Evolutionary conservation across 2,329 filamentous ascomycete species (phyloP).

Genomic region (Aspergillus chevalieri): DNA sequence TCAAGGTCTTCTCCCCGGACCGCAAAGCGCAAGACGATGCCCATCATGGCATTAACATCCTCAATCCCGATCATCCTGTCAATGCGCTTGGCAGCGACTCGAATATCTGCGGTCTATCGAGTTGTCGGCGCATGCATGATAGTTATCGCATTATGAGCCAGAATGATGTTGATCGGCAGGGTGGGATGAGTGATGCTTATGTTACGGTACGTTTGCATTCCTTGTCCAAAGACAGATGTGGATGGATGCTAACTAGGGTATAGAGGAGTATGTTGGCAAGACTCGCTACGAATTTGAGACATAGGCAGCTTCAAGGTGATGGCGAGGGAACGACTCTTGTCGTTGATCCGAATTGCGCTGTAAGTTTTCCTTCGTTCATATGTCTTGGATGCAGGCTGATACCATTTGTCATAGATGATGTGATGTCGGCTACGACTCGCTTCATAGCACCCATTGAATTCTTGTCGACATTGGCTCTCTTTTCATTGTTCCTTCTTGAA

Average conservation of each 20-base stretch:
- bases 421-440: slow-evolving; percentile 9
- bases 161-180: slow-evolving; percentile 56
- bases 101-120: slow-evolving; percentile 44
- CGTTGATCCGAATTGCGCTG: slow-evolving; percentile 41
- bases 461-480: too few species aligned
- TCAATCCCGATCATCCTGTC: slow-evolving; percentile 39
- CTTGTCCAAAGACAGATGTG: neutral
- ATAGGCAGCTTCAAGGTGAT: slow-evolving; percentile 16
- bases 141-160: slow-evolving; percentile 56
- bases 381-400: slow-evolving; percentile 7
- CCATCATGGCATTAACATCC: slow-evolving; percentile 52
- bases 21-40: slow-evolving; percentile 52
- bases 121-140: slow-evolving; percentile 54
- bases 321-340: slow-evolving; percentile 30
- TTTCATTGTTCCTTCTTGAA: too few species aligned
- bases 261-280: slow-evolving; percentile 45
- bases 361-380: slow-evolving; percentile 19
- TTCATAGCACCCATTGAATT: too few species aligned
- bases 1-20: slow-evolving; percentile 63
- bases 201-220: slow-evolving; percentile 44
- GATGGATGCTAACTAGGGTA: slow-evolving; percentile 11
- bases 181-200: slow-evolving; percentile 52
- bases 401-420: slow-evolving; percentile 23
- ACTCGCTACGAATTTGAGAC: slow-evolving; percentile 37
- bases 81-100: slow-evolving; percentile 27